Percentiles rank a stretch among this genome's conserved stretches.
Evolutionary conservation across 805 yeast species (phyloP).

Genomic region (Vanderwaltozyma polyspora): DNA sequence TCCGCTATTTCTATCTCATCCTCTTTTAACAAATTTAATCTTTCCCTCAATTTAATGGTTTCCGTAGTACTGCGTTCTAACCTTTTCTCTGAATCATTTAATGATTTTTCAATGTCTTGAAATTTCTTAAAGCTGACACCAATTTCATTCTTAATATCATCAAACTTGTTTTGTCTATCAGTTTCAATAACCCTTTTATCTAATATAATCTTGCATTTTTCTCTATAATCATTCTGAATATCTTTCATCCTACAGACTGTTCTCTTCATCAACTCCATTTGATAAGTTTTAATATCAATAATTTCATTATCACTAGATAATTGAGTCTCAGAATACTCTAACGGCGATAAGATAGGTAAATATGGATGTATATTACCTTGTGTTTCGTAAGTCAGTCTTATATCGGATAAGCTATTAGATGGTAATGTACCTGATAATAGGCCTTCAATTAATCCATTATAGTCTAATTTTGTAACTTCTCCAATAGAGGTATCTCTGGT

Average conservation of each 20-base stretch:
- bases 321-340: conserved; percentile 5
- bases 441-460: conserved; percentile 1
- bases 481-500: conserved; percentile 5
- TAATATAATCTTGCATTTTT: conserved; percentile 14
- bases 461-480: not conserved
- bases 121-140: conserved; percentile 32
- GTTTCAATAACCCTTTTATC: conserved; percentile 30
- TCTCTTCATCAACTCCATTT: conserved; percentile 28
- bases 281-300: conserved; percentile 26
- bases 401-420: not conserved
- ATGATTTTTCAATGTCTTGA: conserved; percentile 16
- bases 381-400: not conserved
- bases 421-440: not conserved
- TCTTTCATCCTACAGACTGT: conserved; percentile 27
- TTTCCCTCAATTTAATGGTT: conserved; percentile 8
- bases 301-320: conserved; percentile 1
- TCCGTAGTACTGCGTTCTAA: conserved; percentile 15
- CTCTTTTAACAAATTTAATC: conserved; percentile 5
- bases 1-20: conserved; percentile 6
- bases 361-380: not conserved
- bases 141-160: conserved; percentile 29
- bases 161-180: conserved; percentile 30
- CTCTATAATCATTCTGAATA: conserved; percentile 17
- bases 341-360: conserved; percentile 5
- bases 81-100: conserved; percentile 18